Base-by-base conservation (phyloP, 495 filamentous ascomycete genomes). In the Elasticomyces elasticus region DNA sequence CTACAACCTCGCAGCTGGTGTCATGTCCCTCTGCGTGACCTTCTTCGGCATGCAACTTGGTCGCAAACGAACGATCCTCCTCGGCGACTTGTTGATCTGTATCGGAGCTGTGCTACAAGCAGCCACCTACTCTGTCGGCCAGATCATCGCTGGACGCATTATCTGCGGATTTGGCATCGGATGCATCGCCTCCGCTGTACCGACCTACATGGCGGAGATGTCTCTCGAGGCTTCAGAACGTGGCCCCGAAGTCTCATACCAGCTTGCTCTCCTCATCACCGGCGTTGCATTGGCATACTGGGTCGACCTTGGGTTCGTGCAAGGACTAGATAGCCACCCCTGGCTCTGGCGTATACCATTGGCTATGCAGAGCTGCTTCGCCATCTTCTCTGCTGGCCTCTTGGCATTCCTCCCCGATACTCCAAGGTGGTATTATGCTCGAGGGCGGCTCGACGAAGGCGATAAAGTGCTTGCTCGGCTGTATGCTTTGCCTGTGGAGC, bases 231-330 rank as follows among this genome's bases (percentile, higher is more conserved):
- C 42, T 12, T 49, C 12, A 6, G 52, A 55, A 25, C 52, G 52
- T 15, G 52, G 52, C 2, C 52, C 52, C 5, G 52, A 55, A 24
- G 52, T 55, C 2, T 48, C 52, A 2, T 48, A 49, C 42, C 52
- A 55, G 45, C 31, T 48, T 22, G 44, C 44, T 10, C 30, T 49
- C 13, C 52, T 55, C 2, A 55, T 55, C 43, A 55, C 24, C 25
- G 52, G 52, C 19, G 52, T 55, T 23, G 52, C 52, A 11, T 30
- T 55, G 23, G 52, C 52, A 7, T 55, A 55, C 44, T 55, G 52
- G 52, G 31, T 55, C 24, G 52, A 55, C 41, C 31, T 55, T 13
- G 52, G 43, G 17, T 55, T 55, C 45, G 44, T 49, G 20, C 44
- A 37, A 40, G 42, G 42, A 5, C 44, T 55, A 7, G 52, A 50